Conservation (phyloP, 2,329 filamentous ascomycete species). For the Clathrospora elynae region DNA sequence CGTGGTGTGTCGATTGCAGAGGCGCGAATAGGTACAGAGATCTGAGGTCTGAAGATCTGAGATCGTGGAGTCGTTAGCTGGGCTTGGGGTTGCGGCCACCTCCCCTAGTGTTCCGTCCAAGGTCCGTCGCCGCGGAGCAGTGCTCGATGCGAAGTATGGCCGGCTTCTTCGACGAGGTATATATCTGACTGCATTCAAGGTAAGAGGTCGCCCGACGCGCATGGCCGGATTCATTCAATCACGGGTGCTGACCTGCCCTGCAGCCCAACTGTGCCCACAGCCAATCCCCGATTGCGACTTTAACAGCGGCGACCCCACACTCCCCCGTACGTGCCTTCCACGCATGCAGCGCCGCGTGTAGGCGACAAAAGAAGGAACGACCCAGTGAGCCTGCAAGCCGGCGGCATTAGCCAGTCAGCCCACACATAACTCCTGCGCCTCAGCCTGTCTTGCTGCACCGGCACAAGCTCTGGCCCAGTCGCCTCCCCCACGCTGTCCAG, state of each 20-base stretch:
- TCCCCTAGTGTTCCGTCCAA: slow-evolving; percentile 9
- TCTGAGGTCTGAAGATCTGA: slow-evolving; percentile 17
- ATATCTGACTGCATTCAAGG: slow-evolving; percentile 9
- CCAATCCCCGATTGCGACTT: slow-evolving; percentile 12
- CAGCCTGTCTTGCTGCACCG: slow-evolving; percentile 15
- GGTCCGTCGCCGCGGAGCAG: slow-evolving; percentile 1
- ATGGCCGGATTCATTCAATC: slow-evolving; percentile 7
- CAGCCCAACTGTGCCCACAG: slow-evolving; percentile 17
- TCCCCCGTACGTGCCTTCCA: slow-evolving; percentile 10
- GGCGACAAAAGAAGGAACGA: slow-evolving; percentile 1
- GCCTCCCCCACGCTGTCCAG: slow-evolving; percentile 14
- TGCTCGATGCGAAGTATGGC: slow-evolving; percentile 5
- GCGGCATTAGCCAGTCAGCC: slow-evolving; percentile 6
- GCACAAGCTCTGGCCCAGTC: slow-evolving; percentile 16
- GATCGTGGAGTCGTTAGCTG: slow-evolving; percentile 9
- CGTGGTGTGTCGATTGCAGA: slow-evolving; percentile 17
- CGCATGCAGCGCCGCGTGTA: slow-evolving; percentile 16
- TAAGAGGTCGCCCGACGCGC: slow-evolving; percentile 2
- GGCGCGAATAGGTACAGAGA: slow-evolving; percentile 21
- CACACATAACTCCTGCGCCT: slow-evolving; percentile 17
- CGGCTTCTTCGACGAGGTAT: slow-evolving; percentile 5
- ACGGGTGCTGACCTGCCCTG: slow-evolving; percentile 15
- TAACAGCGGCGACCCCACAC: slow-evolving; percentile 19
- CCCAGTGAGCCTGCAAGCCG: slow-evolving; percentile 4
- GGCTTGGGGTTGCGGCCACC: slow-evolving; percentile 7